Evolutionary conservation across 148 eudicot genomes (phyloP), one percentile per base, ranked within the genome.

Genomic region (Beta vulgaris): DNA sequence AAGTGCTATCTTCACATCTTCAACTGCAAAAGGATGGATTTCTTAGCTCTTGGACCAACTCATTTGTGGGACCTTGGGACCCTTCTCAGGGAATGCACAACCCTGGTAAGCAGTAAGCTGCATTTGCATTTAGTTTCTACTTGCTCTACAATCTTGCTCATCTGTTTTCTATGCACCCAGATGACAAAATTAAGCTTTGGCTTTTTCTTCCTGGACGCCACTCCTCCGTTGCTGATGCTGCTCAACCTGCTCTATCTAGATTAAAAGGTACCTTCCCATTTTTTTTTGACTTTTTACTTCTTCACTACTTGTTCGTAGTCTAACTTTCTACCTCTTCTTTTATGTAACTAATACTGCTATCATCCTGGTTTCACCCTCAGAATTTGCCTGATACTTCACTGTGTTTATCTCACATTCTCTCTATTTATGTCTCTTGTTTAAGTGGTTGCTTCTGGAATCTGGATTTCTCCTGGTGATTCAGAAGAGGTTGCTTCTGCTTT

Each of bases 11-110:
- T 48, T 82, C 97, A 21, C 98, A 94, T 86, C 71, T 91, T 53
- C 91, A 88, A 78, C 82, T 94, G 71, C 98, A 88, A 77, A 94
- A 91, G 84, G 96, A 90, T 68, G 98, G 96, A 58, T 87, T 90
- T 73, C 90, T 94, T 39, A 94, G 91, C 80, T 70, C 97, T 60
- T 94, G 98, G 98, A 87, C 97, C 4, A 94, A 90, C 81, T 91
- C 89, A 44, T 91, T 94, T 86, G 97, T 94, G 48, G 98, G 98
- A 35, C 98, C 98, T 34, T 94, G 98, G 98, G 98, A 94, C 78
- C 98, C 98, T 72, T 94, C 98, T 63, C 98, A 94, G 86, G 98
- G 98, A 31, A 59, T 85, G 49, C 97, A 94, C 78, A 94, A 94
- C 80, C 98, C 98, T 64, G 98, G 98, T 94, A 84, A 59, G 4